These are phyloP conservation scores for Diaporthe eres DNA, from an alignment of 2,329 filamentous ascomycete genomes.

Conservation along the genomic window DNA sequence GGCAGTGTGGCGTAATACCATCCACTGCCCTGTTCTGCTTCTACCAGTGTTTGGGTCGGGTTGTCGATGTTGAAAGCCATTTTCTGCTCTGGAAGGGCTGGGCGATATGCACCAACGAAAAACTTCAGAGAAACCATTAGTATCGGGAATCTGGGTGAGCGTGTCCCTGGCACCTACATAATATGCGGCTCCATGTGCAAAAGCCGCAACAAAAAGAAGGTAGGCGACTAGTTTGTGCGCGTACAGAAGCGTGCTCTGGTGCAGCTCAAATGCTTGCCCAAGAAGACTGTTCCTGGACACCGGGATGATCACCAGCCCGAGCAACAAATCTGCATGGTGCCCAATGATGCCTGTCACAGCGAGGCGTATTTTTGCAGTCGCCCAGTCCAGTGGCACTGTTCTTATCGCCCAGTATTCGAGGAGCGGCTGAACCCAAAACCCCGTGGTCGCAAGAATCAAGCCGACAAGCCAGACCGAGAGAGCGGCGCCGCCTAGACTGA, in stretches of 20 bases:
- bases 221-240: slow-evolving; percentile 42
- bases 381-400: slow-evolving; percentile 35
- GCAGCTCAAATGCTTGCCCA: slow-evolving; percentile 38
- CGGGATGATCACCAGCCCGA: slow-evolving; percentile 41
- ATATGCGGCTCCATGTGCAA: slow-evolving; percentile 40
- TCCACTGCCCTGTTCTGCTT: slow-evolving; percentile 26
- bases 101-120: slow-evolving; percentile 17
- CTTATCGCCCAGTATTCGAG: slow-evolving; percentile 32
- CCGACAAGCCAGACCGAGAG: slow-evolving; percentile 37
- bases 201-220: slow-evolving; percentile 13
- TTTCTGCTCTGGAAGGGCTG: slow-evolving; percentile 7
- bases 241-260: slow-evolving; percentile 42
- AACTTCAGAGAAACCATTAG: neutral
- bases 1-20: slow-evolving; percentile 37
- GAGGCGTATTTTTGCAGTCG: slow-evolving; percentile 38
- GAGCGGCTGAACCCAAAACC: slow-evolving; percentile 39
- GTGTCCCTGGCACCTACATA: slow-evolving; percentile 18
- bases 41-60: slow-evolving; percentile 38
- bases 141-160: neutral
- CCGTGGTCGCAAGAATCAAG: slow-evolving; percentile 34
- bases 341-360: slow-evolving; percentile 40
- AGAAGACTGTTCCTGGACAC: slow-evolving; percentile 41
- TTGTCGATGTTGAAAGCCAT: slow-evolving; percentile 40
- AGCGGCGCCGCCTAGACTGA: slow-evolving; percentile 36
- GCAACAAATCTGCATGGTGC: slow-evolving; percentile 41